phyloP scores from a whole-genome alignment of 169 alveolate species.

The Plasmodium coatneyi region DNA sequence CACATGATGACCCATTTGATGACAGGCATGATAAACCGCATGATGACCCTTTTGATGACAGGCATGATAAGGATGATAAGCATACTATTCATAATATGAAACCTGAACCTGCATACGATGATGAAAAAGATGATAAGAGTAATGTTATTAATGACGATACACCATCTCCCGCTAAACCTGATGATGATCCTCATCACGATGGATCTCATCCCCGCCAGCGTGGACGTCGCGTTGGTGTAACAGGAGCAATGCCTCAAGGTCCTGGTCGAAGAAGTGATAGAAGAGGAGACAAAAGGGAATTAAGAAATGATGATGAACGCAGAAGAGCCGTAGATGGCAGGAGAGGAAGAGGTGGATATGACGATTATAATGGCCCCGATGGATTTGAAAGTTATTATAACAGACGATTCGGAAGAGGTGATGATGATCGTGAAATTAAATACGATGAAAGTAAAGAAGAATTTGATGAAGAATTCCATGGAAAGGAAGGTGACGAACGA shows the following conservation, averaged over 20 bases:
- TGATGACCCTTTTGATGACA: too few species aligned
- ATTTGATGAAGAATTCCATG: too few species aligned
- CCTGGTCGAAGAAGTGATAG: background rate
- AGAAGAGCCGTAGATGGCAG: background rate
- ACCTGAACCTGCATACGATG: background rate
- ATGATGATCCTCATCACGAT: background rate
- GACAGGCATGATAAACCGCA: background rate
- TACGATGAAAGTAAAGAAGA: too few species aligned
- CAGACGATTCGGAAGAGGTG: background rate
- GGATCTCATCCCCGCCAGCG: background rate
- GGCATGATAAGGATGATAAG: background rate
- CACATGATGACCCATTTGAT: too few species aligned
- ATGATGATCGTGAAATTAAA: too few species aligned
- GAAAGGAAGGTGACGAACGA: too few species aligned
- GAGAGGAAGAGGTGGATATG: conserved; percentile 1
- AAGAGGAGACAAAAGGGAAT: background rate
- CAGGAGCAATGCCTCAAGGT: background rate
- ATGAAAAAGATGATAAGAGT: background rate
- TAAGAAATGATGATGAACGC: background rate
- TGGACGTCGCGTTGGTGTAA: background rate
- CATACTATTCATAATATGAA: background rate
- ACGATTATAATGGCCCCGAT: background rate
- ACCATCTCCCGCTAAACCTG: background rate
- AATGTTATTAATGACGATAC: background rate
- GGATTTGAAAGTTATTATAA: background rate